Conservation (phyloP, 176 grass and related monocot genomes). For the Tillandsia leiboldiana region DNA sequence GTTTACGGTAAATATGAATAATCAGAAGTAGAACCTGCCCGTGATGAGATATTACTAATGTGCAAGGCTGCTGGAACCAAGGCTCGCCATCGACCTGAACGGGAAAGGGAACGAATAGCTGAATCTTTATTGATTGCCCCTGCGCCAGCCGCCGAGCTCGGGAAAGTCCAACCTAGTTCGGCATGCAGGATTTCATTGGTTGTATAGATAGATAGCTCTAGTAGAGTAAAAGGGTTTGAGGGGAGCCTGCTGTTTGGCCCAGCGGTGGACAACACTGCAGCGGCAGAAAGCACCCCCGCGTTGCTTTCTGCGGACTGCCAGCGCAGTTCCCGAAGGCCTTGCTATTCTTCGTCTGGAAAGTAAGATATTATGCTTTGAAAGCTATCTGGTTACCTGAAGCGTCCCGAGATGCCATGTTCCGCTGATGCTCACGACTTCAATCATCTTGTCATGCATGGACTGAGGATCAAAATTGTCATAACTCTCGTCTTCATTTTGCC, state of each 20-base stretch:
- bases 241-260: too few species aligned
- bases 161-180: slow-evolving; percentile 22
- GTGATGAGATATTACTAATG: slow-evolving; percentile 19
- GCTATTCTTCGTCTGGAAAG: background rate
- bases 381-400: slow-evolving; percentile 18
- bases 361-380: background rate
- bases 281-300: too few species aligned
- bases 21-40: slow-evolving; percentile 14
- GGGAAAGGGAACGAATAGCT: slow-evolving; percentile 14
- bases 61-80: slow-evolving; percentile 24
- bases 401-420: slow-evolving; percentile 27
- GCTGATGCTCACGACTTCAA: slow-evolving; percentile 22
- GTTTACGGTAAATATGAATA: background rate
- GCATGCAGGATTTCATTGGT: background rate
- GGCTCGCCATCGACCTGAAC: slow-evolving; percentile 28
- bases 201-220: too few species aligned
- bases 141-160: slow-evolving; percentile 22
- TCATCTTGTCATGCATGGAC: slow-evolving; percentile 27
- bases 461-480: slow-evolving; percentile 23
- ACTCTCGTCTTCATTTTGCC: slow-evolving; percentile 20
- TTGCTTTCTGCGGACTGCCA: too few species aligned
- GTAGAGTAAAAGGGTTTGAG: too few species aligned
- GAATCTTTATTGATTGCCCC: slow-evolving; percentile 19
- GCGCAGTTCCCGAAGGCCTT: too few species aligned
- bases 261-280: too few species aligned